Conservation (phyloP, 2,329 filamentous ascomycete species). For the Lecanicillium sp. region DNA sequence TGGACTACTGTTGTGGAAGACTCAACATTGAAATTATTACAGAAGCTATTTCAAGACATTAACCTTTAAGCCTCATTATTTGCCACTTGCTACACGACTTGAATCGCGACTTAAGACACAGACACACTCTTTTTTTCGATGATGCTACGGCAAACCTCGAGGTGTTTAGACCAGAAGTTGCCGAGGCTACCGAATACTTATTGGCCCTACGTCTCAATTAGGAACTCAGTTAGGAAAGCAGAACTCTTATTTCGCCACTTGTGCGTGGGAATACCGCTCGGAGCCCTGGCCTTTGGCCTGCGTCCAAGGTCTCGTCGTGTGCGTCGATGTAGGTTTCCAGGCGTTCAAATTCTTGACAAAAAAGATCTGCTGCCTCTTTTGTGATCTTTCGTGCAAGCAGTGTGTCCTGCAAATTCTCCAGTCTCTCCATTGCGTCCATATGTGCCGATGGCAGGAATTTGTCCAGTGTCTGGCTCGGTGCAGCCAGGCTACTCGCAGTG, state of each 20-base stretch:
- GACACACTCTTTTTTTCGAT: too few species aligned
- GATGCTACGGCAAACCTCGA: too few species aligned
- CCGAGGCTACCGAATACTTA: too few species aligned
- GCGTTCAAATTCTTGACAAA: conserved; percentile 75
- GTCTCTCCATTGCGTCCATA: conserved; percentile 81
- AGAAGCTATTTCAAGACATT: too few species aligned
- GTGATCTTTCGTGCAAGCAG: conserved; percentile 67
- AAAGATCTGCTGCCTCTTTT: conserved; percentile 72
- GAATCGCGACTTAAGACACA: too few species aligned
- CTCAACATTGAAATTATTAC: too few species aligned
- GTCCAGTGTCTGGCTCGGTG: conserved; percentile 71
- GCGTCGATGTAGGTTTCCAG: conserved; percentile 42
- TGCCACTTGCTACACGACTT: too few species aligned
- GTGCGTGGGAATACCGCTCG: conserved; percentile 48
- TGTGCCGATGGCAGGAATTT: conserved; percentile 87
- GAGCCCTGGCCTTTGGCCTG: conserved; percentile 17
- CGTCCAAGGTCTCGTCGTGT: conserved; percentile 25
- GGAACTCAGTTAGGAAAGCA: conserved; percentile 37
- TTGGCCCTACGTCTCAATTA: too few species aligned
- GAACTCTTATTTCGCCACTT: conserved; percentile 50
- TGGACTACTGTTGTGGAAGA: too few species aligned
- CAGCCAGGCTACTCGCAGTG: conserved; percentile 48
- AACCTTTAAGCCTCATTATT: too few species aligned
- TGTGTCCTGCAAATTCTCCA: conserved; percentile 67
- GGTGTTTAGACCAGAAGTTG: too few species aligned